These are phyloP conservation scores for Pulveroboletus sp. DNA, from an alignment of 768 basidiomycete species.

Conservation along the genomic window DNA sequence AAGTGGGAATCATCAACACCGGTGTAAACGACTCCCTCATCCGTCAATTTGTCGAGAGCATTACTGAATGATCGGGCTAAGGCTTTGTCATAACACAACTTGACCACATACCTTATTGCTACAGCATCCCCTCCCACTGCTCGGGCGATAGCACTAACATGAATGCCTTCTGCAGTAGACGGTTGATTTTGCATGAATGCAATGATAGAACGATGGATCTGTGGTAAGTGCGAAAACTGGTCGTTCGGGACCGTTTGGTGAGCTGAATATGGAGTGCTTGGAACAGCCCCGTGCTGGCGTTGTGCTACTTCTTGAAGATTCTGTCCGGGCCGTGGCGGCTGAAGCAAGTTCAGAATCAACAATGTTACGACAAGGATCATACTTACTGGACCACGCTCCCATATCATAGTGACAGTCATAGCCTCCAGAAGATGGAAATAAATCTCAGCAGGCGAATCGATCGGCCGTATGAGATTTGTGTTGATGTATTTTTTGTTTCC, in stretches of 20 bases:
- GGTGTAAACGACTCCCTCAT: conserved; percentile 74
- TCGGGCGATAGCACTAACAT: conserved; percentile 69
- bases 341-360: background rate
- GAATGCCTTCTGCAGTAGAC: conserved; percentile 58
- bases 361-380: background rate
- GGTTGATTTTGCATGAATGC: conserved; percentile 53
- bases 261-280: conserved; percentile 43
- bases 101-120: conserved; percentile 52
- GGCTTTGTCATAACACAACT: background rate
- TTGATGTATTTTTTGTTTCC: conserved; percentile 79
- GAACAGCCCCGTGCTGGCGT: conserved; percentile 8
- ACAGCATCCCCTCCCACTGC: conserved; percentile 55
- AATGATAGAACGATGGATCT: conserved; percentile 61
- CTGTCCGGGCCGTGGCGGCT: conserved; percentile 36
- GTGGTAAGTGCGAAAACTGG: conserved; percentile 54
- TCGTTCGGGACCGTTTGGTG: conserved; percentile 35
- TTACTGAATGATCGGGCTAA: conserved; percentile 40
- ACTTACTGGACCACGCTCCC: conserved; percentile 65
- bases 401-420: conserved; percentile 60
- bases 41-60: conserved; percentile 74
- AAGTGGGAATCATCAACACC: conserved; percentile 84
- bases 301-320: conserved; percentile 12
- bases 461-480: conserved; percentile 64
- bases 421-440: conserved; percentile 80
- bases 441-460: conserved; percentile 70